These are phyloP conservation scores for Ganoderma multipileum DNA, from an alignment of 1,284 basidiomycete genomes.

Conservation along the genomic window DNA sequence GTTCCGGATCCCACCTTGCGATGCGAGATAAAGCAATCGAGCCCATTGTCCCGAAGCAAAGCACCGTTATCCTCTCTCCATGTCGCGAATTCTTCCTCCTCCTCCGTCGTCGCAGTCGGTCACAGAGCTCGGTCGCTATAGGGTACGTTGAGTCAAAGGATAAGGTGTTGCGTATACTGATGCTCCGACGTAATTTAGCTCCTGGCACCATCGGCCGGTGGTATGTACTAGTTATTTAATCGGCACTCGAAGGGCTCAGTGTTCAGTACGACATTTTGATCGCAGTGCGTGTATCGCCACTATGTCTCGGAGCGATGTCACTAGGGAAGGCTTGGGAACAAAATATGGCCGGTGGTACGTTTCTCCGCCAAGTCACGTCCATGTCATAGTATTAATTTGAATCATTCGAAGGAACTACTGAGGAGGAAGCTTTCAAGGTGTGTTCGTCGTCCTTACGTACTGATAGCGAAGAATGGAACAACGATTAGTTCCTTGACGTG, in stretches of 20 bases:
- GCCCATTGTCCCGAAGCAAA: neutral
- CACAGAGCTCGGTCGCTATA: slow-evolving; percentile 17
- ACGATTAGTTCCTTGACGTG: slow-evolving; percentile 41
- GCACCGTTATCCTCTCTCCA: neutral
- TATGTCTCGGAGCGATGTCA: slow-evolving; percentile 26
- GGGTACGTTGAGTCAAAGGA: neutral
- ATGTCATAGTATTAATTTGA: neutral
- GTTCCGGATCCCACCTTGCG: neutral
- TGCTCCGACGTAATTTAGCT: slow-evolving; percentile 10
- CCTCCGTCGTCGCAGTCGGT: neutral
- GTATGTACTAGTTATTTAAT: neutral
- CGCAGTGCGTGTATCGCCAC: slow-evolving; percentile 23
- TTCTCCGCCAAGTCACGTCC: neutral
- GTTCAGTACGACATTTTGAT: neutral
- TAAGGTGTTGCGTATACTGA: neutral
- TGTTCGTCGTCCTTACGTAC: no score
- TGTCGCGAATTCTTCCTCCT: neutral
- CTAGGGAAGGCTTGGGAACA: slow-evolving; percentile 20
- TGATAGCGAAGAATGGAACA: neutral
- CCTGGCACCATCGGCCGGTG: slow-evolving; percentile 20
- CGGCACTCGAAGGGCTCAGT: neutral
- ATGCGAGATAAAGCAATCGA: neutral
- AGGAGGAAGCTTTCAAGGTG: slow-evolving; percentile 23
- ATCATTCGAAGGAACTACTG: neutral
- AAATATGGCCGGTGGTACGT: slow-evolving; percentile 15